A percentile compares a stretch with the other conserved stretches of the same genome.
Conservation (phyloP, 495 filamentous ascomycete species). For the Elasticomyces elasticus region DNA sequence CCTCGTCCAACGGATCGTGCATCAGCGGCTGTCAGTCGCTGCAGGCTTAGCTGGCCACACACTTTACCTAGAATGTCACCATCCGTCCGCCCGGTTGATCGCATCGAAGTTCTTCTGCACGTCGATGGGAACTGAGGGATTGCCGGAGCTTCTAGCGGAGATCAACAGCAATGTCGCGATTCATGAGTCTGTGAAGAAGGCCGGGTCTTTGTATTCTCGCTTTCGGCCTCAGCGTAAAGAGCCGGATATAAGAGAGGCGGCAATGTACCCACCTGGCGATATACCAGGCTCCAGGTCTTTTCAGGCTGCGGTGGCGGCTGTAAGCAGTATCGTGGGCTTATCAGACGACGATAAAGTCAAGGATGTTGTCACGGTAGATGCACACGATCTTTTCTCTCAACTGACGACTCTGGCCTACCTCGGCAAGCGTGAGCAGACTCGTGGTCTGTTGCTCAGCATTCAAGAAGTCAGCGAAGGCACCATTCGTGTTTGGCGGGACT, state of each 20-base stretch:
- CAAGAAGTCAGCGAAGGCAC: constrained; percentile 54
- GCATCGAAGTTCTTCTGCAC: constrained; percentile 61
- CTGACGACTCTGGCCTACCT: constrained; percentile 58
- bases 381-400: constrained; percentile 60
- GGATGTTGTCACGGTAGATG: constrained; percentile 55
- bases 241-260: constrained; percentile 32
- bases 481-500: constrained; percentile 56
- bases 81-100: constrained; percentile 56
- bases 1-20: constrained; percentile 56
- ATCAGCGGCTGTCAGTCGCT: constrained; percentile 50
- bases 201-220: constrained; percentile 43
- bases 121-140: constrained; percentile 49
- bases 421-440: constrained; percentile 53
- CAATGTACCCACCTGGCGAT: constrained; percentile 30
- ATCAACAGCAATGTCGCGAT: constrained; percentile 18
- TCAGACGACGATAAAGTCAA: constrained; percentile 36
- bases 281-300: constrained; percentile 33
- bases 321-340: not conserved
- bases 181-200: constrained; percentile 27
- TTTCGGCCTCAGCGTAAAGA: constrained; percentile 50
- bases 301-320: constrained; percentile 10
- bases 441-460: constrained; percentile 48
- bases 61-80: constrained; percentile 68
- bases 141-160: constrained; percentile 36
- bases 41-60: constrained; percentile 49